A percentile compares a stretch with the other conserved stretches of the same genome.
These are phyloP conservation scores for Triangularia setosa DNA, from an alignment of 2,329 filamentous ascomycete genomes.

Conservation along the genomic window DNA sequence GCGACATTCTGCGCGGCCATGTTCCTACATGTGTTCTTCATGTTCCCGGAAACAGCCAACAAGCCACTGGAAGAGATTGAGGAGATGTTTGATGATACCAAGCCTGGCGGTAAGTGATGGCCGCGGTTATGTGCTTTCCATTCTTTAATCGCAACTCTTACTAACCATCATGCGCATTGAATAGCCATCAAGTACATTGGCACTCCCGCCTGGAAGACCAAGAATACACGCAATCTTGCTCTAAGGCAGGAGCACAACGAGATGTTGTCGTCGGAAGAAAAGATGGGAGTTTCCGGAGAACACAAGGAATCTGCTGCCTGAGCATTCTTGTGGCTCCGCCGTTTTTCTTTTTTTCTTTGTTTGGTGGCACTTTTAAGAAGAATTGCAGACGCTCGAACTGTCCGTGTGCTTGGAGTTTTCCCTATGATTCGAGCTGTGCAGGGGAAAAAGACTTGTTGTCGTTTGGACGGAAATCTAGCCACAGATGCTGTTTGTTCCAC, in stretches of 20 bases:
- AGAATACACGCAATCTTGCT: slow-evolving; percentile 33
- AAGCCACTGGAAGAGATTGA: slow-evolving; percentile 34
- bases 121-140: not conserved
- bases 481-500: not conserved
- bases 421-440: not conserved
- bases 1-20: slow-evolving; percentile 34
- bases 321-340: not conserved
- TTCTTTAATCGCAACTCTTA: not conserved
- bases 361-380: not conserved
- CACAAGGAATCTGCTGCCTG: slow-evolving; percentile 14
- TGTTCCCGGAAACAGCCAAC: slow-evolving; percentile 36
- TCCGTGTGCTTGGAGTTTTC: no score
- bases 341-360: not conserved
- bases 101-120: slow-evolving; percentile 30
- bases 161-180: not conserved
- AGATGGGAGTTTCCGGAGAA: slow-evolving; percentile 27
- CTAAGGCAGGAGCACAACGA: slow-evolving; percentile 34
- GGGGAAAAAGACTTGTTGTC: not conserved
- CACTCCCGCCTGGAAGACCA: slow-evolving; percentile 41
- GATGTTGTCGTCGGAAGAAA: slow-evolving; percentile 32
- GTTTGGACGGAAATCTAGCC: not conserved
- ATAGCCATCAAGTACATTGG: slow-evolving; percentile 37
- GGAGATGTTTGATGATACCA: slow-evolving; percentile 34
- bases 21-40: slow-evolving; percentile 33
- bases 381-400: no score